Evolutionary conservation across 2,329 filamentous ascomycete species (phyloP).

Genomic region (Davidsoniella virescens): DNA sequence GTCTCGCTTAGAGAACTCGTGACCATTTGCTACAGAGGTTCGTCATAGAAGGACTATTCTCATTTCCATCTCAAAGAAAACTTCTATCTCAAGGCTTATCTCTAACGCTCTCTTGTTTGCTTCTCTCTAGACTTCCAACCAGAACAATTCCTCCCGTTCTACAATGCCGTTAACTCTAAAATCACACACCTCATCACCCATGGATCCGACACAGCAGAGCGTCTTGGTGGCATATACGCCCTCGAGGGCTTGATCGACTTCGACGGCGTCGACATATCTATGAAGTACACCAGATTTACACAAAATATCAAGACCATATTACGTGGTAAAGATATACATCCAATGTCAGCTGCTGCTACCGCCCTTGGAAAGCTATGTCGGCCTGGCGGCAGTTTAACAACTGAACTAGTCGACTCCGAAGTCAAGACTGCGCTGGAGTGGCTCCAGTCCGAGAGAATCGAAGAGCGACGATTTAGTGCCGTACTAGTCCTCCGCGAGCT

Average conservation of each 20-base stretch:
- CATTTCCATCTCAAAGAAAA: background rate
- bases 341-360: slow-evolving; percentile 78
- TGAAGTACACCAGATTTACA: slow-evolving; percentile 88
- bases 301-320: slow-evolving; percentile 78
- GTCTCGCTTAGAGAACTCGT: slow-evolving; percentile 39
- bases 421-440: slow-evolving; percentile 93
- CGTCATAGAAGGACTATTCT: background rate
- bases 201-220: slow-evolving; percentile 72
- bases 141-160: slow-evolving; percentile 54
- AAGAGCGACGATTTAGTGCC: slow-evolving; percentile 84
- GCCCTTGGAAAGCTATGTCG: slow-evolving; percentile 81
- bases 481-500: slow-evolving; percentile 83
- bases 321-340: slow-evolving; percentile 75
- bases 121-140: slow-evolving; percentile 54
- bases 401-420: slow-evolving; percentile 89
- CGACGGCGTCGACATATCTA: slow-evolving; percentile 80
- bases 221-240: slow-evolving; percentile 80
- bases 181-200: slow-evolving; percentile 59
- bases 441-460: slow-evolving; percentile 86
- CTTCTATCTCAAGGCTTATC: background rate
- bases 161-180: slow-evolving; percentile 38
- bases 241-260: slow-evolving; percentile 91
- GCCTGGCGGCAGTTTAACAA: slow-evolving; percentile 84
- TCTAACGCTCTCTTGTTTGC: background rate
- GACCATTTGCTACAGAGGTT: slow-evolving; percentile 38